Conservation (phyloP, 495 filamentous ascomycete genomes). For the Penicillium taxi region DNA sequence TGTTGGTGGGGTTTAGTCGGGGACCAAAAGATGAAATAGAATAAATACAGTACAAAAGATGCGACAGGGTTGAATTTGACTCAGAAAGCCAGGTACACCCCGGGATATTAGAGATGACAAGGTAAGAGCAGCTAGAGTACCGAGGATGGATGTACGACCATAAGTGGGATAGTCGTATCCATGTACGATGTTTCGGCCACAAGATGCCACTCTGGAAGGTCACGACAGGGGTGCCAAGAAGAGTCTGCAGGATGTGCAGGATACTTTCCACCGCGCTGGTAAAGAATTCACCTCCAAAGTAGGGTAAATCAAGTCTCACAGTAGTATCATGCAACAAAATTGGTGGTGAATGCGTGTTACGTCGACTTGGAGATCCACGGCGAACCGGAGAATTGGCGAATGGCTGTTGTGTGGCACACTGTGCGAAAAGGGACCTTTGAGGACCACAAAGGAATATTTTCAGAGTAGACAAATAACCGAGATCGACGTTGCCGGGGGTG, state of each 20-base stretch:
- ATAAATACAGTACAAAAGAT: neutral
- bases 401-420: conserved; percentile 15
- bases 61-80: neutral
- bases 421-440: conserved; percentile 20
- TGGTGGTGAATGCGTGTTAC: conserved; percentile 1
- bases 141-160: conserved; percentile 10
- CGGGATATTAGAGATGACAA: neutral
- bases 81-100: neutral
- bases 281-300: too few species aligned
- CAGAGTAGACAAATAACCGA: conserved; percentile 1
- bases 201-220: too few species aligned
- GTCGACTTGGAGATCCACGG: conserved; percentile 9
- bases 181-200: conserved; percentile 1
- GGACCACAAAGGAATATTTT: conserved; percentile 1
- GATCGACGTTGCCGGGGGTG: conserved; percentile 2
- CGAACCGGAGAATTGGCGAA: conserved; percentile 18
- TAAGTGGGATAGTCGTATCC: conserved; percentile 11
- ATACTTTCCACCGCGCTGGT: conserved; percentile 2
- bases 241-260: neutral
- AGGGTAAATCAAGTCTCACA: too few species aligned
- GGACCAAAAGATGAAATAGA: neutral
- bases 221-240: too few species aligned
- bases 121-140: conserved; percentile 2
- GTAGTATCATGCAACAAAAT: conserved; percentile 14
- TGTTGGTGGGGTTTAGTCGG: conserved; percentile 13